These are phyloP conservation scores for Auricularia cornea DNA, from an alignment of 768 basidiomycete genomes.

Conservation along the genomic window DNA sequence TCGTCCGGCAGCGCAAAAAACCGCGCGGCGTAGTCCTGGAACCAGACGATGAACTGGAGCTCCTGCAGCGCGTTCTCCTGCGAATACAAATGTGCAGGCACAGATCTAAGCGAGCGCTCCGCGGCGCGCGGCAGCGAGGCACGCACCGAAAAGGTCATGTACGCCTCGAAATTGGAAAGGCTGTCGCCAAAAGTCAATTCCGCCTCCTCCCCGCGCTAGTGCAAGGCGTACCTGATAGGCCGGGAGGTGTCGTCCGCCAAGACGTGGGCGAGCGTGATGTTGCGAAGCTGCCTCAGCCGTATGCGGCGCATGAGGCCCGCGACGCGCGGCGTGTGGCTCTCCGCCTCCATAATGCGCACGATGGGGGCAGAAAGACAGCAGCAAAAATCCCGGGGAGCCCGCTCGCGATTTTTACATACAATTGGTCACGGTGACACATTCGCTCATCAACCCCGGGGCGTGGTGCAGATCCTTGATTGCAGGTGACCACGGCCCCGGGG, in stretches of 20 bases:
- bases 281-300: background rate
- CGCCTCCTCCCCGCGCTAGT: too few relatives aligned
- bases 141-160: constrained; percentile 12
- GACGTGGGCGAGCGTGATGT: constrained; percentile 22
- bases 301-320: background rate
- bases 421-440: too few relatives aligned
- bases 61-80: constrained; percentile 27
- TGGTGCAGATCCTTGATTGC: too few relatives aligned
- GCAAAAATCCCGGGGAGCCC: too few relatives aligned
- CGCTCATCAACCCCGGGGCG: too few relatives aligned
- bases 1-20: constrained; percentile 22
- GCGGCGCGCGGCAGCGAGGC: background rate
- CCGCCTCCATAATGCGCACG: background rate
- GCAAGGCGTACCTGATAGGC: constrained; percentile 26
- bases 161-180: constrained; percentile 21
- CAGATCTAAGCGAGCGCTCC: background rate
- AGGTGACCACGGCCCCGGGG: too few relatives aligned
- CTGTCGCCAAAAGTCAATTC: constrained; percentile 10
- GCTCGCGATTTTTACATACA: too few relatives aligned
- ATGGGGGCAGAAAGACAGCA: background rate
- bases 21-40: constrained; percentile 29
- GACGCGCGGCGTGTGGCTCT: background rate
- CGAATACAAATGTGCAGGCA: background rate
- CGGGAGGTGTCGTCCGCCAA: constrained; percentile 32
- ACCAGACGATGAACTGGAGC: constrained; percentile 32